Base-by-base conservation (phyloP, 352 stramenopile species). In the Phytophthora hibernalis region DNA sequence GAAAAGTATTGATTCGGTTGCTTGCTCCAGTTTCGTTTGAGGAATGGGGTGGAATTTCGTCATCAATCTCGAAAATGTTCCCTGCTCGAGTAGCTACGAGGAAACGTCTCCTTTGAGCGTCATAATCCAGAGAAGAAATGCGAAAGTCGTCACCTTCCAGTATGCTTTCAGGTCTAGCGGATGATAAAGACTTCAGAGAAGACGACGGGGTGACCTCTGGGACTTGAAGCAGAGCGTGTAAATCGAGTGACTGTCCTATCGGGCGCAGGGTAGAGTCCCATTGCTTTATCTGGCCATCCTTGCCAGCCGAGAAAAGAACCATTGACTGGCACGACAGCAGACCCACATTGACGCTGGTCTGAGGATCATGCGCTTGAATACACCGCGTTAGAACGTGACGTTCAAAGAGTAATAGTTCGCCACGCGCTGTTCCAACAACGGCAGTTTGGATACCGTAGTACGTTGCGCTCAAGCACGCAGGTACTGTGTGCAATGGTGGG, bases 261-360 rank as follows among this genome's bases (percentile, higher is more conserved):
- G 87, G 76, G 10, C 74, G 74, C 9, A 93, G 65, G 0, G 85
- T 93, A 22, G 83, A 89, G 58, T 96, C 86, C 86, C 86, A 96
- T 76, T 93, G 85, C 60, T 87, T 88, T 31, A 93, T 71, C 11
- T 87, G 74, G 0, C 85, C 87, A 48, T 93, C 86, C 54, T 92
- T 93, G 0, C 83, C 83, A 10, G 81, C 78, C 0, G 87, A 90
- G 57, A 93, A 92, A n/a, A 95, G 62, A 7, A 93, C 70, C 84
- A 91, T 91, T 0, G 84, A 87, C 28, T 82, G 76, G 49, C 77
- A 94, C 0, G 82, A 85, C 0, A 91, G 52, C 28, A 84, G 12
- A 48, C 74, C 82, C 0, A 85, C 70, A 31, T 87, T 92, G 15
- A 93, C 65, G 20, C 77, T 91, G 31, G 82, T 74, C 12, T 72